These are phyloP conservation scores for Pinguiococcus pyrenoidosus DNA, from an alignment of 108 stramenopile species.

Conservation along the genomic window DNA sequence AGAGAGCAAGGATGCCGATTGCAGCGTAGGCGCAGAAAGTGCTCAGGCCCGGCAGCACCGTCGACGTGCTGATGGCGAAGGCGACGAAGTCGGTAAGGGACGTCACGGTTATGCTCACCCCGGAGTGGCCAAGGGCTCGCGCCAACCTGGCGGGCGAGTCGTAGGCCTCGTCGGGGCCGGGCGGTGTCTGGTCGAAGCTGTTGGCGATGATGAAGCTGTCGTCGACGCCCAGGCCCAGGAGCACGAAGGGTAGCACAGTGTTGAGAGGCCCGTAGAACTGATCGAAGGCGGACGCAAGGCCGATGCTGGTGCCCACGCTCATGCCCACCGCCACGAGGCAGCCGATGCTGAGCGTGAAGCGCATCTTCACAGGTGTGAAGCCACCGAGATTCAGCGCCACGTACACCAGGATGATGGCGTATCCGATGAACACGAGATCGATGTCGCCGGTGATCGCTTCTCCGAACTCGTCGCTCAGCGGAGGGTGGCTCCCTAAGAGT, in stretches of 20 bases:
- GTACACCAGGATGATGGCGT: conserved; percentile 23
- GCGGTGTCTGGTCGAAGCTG: too few species aligned
- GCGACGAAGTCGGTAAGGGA: conserved; percentile 5
- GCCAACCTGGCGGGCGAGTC: too few species aligned
- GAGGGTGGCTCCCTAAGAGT: too few species aligned
- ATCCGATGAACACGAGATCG: conserved; percentile 18
- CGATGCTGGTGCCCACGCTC: conserved; percentile 54
- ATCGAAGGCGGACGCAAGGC: conserved; percentile 46
- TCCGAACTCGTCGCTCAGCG: conserved; percentile 59
- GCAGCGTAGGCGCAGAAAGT: conserved; percentile 3
- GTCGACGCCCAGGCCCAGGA: conserved; percentile 67
- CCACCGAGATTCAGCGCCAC: conserved; percentile 14
- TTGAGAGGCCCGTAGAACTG: conserved; percentile 60
- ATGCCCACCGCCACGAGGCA: conserved; percentile 43
- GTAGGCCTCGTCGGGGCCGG: too few species aligned
- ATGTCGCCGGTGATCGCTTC: conserved; percentile 34
- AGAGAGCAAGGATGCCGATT: neutral
- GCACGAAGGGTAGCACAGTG: conserved; percentile 57
- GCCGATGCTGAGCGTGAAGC: conserved; percentile 40
- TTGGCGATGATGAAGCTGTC: conserved; percentile 58
- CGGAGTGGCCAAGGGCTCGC: neutral
- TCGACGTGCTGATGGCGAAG: neutral
- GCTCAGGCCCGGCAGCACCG: neutral
- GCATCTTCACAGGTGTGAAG: too few species aligned
- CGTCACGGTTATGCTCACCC: neutral